phyloP scores from a whole-genome alignment of 768 basidiomycete species.

The Termitomyces sp. region DNA sequence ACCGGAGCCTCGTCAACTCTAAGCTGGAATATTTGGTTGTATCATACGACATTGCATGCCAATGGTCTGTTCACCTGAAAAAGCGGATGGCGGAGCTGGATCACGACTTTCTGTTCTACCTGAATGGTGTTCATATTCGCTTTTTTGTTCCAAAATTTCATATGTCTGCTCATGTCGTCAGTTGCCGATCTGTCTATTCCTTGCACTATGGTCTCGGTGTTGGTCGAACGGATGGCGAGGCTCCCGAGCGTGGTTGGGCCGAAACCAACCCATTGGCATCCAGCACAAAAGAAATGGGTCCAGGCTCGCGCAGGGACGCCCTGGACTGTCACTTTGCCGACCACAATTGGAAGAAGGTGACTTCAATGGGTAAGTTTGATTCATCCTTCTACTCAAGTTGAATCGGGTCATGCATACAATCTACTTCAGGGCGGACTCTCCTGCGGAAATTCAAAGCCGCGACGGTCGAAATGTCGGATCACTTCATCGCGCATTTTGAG shows the following conservation, averaged over 20 bases:
- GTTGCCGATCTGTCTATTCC: slow-evolving; percentile 19
- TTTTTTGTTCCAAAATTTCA: slow-evolving; percentile 27
- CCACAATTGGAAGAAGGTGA: background rate
- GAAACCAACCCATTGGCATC: slow-evolving; percentile 21
- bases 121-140: background rate
- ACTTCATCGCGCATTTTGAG: background rate
- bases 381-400: background rate
- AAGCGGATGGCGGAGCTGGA: slow-evolving; percentile 11
- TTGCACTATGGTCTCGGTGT: slow-evolving; percentile 20
- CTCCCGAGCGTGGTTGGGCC: slow-evolving; percentile 27
- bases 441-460: slow-evolving; percentile 6
- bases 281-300: slow-evolving; percentile 34
- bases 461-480: background rate
- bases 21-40: background rate
- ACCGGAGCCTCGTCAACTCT: slow-evolving; percentile 12
- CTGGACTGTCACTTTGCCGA: slow-evolving; percentile 24
- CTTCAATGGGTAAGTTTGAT: background rate
- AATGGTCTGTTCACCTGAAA: background rate
- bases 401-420: too few species aligned
- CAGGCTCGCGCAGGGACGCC: slow-evolving; percentile 21
- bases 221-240: slow-evolving; percentile 31
- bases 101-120: background rate
- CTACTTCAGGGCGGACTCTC: background rate
- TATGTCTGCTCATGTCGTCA: slow-evolving; percentile 17
- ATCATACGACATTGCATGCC: background rate